Evolutionary conservation across 208 protist genomes (phyloP).

Genomic region (Leishmania martiniquensis): DNA sequence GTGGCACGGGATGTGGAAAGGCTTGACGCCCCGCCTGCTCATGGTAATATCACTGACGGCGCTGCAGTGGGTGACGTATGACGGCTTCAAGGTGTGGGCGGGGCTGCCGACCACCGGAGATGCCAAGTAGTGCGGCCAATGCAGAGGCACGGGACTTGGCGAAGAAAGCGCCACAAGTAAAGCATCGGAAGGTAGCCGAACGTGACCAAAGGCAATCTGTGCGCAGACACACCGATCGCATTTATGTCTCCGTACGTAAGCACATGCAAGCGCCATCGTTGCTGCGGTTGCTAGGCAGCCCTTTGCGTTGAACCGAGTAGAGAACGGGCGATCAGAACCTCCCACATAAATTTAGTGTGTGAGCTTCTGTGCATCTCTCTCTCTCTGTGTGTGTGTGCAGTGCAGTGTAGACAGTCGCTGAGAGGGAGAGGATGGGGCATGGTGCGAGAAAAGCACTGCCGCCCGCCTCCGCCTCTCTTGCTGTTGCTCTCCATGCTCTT

Average conservation of each 20-base stretch:
- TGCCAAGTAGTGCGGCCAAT: background rate
- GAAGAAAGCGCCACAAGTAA: background rate
- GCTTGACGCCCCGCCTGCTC: slow-evolving; percentile 89
- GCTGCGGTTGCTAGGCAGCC: too few species aligned
- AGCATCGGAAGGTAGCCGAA: background rate
- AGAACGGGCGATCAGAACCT: too few species aligned
- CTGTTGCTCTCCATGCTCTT: background rate
- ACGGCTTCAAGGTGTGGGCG: slow-evolving; percentile 79
- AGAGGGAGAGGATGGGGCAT: too few species aligned
- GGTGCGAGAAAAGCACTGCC: background rate
- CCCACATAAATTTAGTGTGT: too few species aligned
- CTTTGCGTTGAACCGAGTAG: too few species aligned
- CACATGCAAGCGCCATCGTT: background rate
- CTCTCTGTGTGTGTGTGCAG: too few species aligned
- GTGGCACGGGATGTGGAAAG: slow-evolving; percentile 72
- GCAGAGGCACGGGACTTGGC: background rate
- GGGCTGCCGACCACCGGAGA: slow-evolving; percentile 62
- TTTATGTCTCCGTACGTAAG: background rate
- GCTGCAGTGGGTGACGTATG: slow-evolving; percentile 96
- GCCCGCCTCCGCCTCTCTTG: background rate
- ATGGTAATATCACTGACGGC: slow-evolving; percentile 95
- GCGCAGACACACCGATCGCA: background rate
- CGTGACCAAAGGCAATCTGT: background rate
- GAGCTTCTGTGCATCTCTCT: too few species aligned
- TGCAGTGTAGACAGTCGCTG: background rate